Evolutionary conservation across 768 basidiomycete species (phyloP).

Genomic region (Tylopilus vinaceipallidus): DNA sequence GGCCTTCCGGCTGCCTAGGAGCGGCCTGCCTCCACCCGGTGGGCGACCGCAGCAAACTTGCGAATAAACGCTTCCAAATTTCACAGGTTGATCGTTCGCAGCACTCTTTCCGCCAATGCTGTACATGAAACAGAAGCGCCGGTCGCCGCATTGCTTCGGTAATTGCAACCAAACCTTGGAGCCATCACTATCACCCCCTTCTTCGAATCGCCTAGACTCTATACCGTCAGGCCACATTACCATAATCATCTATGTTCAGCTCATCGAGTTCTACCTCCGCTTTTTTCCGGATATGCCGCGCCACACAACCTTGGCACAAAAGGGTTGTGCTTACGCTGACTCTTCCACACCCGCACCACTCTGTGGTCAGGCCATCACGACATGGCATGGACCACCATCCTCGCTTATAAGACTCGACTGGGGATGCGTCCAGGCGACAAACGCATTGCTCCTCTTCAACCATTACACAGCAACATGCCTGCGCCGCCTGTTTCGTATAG

Average conservation of each 20-base stretch:
- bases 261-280: constrained; percentile 12
- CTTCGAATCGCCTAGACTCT: constrained; percentile 18
- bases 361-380: constrained; percentile 17
- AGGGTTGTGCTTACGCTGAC: constrained; percentile 10
- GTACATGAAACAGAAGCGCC: constrained; percentile 27
- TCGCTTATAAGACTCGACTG: constrained; percentile 20
- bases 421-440: constrained; percentile 9
- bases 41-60: constrained; percentile 12
- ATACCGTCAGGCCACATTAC: constrained; percentile 8
- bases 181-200: constrained; percentile 20
- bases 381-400: constrained; percentile 17
- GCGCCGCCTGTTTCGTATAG: constrained; percentile 27
- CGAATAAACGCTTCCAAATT: constrained; percentile 1
- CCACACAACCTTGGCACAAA: constrained; percentile 20
- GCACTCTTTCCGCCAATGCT: constrained; percentile 16
- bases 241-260: constrained; percentile 14
- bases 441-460: constrained; percentile 17
- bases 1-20: constrained; percentile 41
- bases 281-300: constrained; percentile 3
- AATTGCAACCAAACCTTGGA: constrained; percentile 19
- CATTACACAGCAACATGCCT: constrained; percentile 24
- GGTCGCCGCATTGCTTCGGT: constrained; percentile 25
- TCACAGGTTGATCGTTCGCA: constrained; percentile 10
- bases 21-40: constrained; percentile 9
- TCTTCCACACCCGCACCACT: constrained; percentile 12